Evolutionary conservation across 2,329 filamentous ascomycete genomes (phyloP).

Genomic region (Cordyceps fumosorosea): DNA sequence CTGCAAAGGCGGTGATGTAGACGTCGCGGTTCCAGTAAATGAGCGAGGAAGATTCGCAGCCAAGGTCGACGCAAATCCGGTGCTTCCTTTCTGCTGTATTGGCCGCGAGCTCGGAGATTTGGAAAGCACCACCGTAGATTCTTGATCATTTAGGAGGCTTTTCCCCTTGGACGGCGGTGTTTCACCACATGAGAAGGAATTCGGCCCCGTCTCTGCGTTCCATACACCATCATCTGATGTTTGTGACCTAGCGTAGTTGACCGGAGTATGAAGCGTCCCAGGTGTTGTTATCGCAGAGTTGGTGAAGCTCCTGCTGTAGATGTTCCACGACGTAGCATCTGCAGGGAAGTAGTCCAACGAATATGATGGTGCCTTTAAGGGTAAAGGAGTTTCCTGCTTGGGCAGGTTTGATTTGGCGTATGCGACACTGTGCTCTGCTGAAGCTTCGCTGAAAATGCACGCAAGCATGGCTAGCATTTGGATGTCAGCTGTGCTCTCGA

Average conservation of each 20-base stretch:
- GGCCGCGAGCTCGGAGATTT: slow-evolving; percentile 52
- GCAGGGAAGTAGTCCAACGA: slow-evolving; percentile 61
- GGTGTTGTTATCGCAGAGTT: slow-evolving; percentile 52
- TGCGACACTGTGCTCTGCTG: slow-evolving; percentile 47
- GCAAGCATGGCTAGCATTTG: slow-evolving; percentile 69
- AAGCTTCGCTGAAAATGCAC: slow-evolving; percentile 60
- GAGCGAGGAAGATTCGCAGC: slow-evolving; percentile 48
- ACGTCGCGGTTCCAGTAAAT: slow-evolving; percentile 29
- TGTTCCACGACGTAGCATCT: slow-evolving; percentile 47
- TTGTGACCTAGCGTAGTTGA: slow-evolving; percentile 48
- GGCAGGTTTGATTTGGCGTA: slow-evolving; percentile 51
- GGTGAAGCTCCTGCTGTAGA: slow-evolving; percentile 44
- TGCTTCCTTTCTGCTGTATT: slow-evolving; percentile 45
- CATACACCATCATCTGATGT: slow-evolving; percentile 50
- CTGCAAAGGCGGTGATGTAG: slow-evolving; percentile 39
- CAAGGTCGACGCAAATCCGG: slow-evolving; percentile 49
- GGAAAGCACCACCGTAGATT: slow-evolving; percentile 47
- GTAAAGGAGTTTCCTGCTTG: slow-evolving; percentile 55
- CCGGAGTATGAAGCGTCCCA: slow-evolving; percentile 48
- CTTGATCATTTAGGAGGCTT: slow-evolving; percentile 38
- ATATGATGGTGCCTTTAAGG: slow-evolving; percentile 60
- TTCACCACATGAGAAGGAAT: slow-evolving; percentile 56
- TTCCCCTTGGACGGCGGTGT: slow-evolving; percentile 49
- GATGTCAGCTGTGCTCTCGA: slow-evolving; percentile 54
- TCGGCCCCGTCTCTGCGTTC: slow-evolving; percentile 46